These are phyloP conservation scores for Sesbania bispinosa DNA, from an alignment of 306 rosid genomes.

Conservation along the genomic window DNA sequence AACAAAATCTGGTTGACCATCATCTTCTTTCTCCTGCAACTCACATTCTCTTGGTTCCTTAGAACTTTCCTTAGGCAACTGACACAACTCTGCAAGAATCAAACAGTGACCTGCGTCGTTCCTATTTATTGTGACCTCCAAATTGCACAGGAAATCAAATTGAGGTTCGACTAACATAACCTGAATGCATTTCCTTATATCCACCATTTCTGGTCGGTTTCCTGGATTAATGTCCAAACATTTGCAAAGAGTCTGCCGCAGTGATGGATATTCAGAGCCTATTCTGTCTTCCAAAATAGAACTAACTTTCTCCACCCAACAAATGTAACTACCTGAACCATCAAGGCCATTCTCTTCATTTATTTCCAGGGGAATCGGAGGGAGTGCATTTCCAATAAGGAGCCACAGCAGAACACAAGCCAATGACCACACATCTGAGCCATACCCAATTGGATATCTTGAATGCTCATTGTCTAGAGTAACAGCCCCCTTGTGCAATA, in stretches of 20 bases:
- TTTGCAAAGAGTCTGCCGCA: conserved; percentile 47
- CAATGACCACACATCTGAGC: conserved; percentile 78
- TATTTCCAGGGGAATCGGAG: conserved; percentile 29
- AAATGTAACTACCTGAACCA: conserved; percentile 28
- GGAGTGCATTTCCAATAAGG: conserved; percentile 52
- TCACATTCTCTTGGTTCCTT: conserved; percentile 21
- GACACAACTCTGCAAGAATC: conserved; percentile 62
- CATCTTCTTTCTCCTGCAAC: conserved; percentile 36
- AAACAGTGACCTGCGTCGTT: conserved; percentile 32
- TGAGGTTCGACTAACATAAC: conserved; percentile 52
- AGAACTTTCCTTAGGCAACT: conserved; percentile 31
- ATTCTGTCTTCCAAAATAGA: conserved; percentile 50
- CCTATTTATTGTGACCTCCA: conserved; percentile 33
- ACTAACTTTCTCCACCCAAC: conserved; percentile 58
- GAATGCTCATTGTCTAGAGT: conserved; percentile 33
- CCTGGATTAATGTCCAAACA: conserved; percentile 61
- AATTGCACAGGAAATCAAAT: conserved; percentile 41
- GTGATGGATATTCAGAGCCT: conserved; percentile 47
- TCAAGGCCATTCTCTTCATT: conserved; percentile 36
- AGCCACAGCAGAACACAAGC: conserved; percentile 57
- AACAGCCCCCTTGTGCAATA: conserved; percentile 39
- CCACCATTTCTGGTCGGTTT: conserved; percentile 53
- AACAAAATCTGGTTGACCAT: conserved; percentile 28
- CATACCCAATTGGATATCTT: conserved; percentile 37
- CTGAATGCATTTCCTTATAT: conserved; percentile 61